These are phyloP conservation scores for Daldinia eschscholtzii DNA, from an alignment of 2,329 filamentous ascomycete genomes.

Conservation along the genomic window DNA sequence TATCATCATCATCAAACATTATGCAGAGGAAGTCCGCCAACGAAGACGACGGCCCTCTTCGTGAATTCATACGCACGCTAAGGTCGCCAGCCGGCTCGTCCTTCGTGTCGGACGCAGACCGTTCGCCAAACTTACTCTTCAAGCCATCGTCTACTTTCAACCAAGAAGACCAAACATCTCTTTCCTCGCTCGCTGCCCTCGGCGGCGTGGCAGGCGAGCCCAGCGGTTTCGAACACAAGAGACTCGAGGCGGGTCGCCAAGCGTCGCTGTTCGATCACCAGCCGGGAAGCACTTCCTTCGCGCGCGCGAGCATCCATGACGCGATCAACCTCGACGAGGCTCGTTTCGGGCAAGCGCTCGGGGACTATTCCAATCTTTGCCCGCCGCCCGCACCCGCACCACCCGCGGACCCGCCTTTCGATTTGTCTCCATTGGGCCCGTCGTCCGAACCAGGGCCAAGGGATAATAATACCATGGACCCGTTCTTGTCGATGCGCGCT, in stretches of 20 bases:
- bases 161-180: constrained; percentile 5
- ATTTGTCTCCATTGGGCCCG: constrained; percentile 20
- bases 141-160: constrained; percentile 10
- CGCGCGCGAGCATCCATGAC: constrained; percentile 25
- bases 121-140: constrained; percentile 18
- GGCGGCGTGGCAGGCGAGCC: constrained; percentile 9
- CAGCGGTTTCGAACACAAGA: constrained; percentile 18
- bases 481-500: constrained; percentile 7
- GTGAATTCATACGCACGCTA: constrained; percentile 32
- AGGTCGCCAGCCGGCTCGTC: constrained; percentile 28
- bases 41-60: constrained; percentile 29
- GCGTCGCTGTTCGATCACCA: constrained; percentile 36
- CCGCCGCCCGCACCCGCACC: neutral
- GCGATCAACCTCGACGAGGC: constrained; percentile 28
- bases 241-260: constrained; percentile 27
- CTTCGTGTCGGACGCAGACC: constrained; percentile 13
- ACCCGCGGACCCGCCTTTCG: constrained; percentile 29
- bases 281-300: constrained; percentile 24
- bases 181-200: constrained; percentile 1
- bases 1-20: constrained; percentile 10
- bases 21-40: constrained; percentile 19
- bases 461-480: constrained; percentile 1
- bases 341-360: constrained; percentile 29
- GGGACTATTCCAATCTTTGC: constrained; percentile 29
- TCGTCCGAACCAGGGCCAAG: constrained; percentile 8